These are phyloP conservation scores for Cicer arietinum DNA, from an alignment of 306 rosid genomes.

Conservation along the genomic window DNA sequence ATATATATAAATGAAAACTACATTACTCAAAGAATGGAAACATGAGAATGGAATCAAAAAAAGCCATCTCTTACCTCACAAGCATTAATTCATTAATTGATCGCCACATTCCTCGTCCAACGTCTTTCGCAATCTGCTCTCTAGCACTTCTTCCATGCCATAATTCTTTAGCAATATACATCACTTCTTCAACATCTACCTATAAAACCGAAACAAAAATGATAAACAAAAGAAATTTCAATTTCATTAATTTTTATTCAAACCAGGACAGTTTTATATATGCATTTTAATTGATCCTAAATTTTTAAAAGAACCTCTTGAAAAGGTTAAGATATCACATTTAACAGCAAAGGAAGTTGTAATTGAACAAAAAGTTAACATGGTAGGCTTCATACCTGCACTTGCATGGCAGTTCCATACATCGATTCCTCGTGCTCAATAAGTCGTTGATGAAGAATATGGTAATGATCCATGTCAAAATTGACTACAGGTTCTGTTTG, in stretches of 20 bases:
- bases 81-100: constrained; percentile 93
- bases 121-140: constrained; percentile 69
- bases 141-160: constrained; percentile 97
- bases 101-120: constrained; percentile 98
- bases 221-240: constrained; percentile 1
- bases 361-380: constrained; percentile 6
- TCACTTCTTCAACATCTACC: constrained; percentile 97
- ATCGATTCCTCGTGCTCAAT: constrained; percentile 89
- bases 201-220: constrained; percentile 42
- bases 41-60: constrained; percentile 14
- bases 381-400: constrained; percentile 62
- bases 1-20: background rate
- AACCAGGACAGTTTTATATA: background rate
- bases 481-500: constrained; percentile 85
- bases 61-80: constrained; percentile 66
- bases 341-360: background rate
- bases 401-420: constrained; percentile 78
- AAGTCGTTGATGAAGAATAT: constrained; percentile 91
- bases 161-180: constrained; percentile 85
- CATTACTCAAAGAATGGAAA: constrained; percentile 28
- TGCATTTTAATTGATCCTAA: constrained; percentile 1
- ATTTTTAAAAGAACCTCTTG: background rate
- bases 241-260: background rate
- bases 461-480: constrained; percentile 86
- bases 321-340: constrained; percentile 20